Percentiles rank a stretch among this genome's conserved stretches.
Evolutionary conservation across 495 filamentous ascomycete genomes (phyloP).

Genomic region (Tuber microsphaerosporum): DNA sequence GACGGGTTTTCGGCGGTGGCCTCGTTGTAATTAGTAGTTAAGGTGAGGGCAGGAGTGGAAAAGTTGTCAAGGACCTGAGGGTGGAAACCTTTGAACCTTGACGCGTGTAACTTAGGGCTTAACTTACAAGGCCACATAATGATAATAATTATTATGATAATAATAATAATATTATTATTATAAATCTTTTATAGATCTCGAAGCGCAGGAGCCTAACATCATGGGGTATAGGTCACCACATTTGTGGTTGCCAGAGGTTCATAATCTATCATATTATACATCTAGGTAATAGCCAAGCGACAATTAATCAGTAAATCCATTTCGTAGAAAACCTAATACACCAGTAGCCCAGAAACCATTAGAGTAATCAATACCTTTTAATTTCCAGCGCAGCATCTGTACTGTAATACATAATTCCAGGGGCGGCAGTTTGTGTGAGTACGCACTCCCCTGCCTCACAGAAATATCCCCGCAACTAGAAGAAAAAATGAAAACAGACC

Average conservation of each 20-base stretch:
- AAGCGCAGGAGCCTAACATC: neutral
- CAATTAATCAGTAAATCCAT: neutral
- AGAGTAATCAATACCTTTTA: neutral
- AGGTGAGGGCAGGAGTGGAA: neutral
- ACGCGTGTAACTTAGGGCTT: neutral
- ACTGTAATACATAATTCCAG: neutral
- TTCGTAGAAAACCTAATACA: neutral
- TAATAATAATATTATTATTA: no score
- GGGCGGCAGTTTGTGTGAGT: neutral
- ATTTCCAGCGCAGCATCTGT: neutral
- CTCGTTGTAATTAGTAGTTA: neutral
- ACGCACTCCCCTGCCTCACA: neutral
- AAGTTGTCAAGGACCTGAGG: neutral
- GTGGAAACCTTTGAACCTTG: neutral
- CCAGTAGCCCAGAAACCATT: neutral
- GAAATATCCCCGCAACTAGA: neutral
- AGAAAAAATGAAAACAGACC: neutral
- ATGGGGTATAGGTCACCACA: neutral
- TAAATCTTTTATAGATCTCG: neutral
- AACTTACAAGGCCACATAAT: neutral
- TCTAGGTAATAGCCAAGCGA: neutral
- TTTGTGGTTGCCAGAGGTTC: neutral
- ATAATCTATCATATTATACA: neutral
- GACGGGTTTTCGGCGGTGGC: neutral
- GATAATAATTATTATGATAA: no score